Conservation (phyloP, 768 basidiomycete species). For the Mycena filopes region DNA sequence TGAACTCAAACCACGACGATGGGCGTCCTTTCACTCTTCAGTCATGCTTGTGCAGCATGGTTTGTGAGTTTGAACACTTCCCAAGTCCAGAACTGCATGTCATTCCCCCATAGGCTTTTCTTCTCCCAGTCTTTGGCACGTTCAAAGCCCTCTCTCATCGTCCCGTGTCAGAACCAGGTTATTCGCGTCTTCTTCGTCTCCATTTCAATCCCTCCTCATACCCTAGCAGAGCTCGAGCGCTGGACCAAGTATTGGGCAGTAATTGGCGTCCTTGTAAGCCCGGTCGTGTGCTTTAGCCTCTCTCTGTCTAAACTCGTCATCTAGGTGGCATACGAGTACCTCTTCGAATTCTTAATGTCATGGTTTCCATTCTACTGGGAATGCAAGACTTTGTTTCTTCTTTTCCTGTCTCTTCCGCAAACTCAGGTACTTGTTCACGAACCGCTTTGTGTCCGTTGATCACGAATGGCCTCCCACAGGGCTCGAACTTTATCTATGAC, state of each 20-base stretch:
- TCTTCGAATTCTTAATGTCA: slow-evolving; percentile 68
- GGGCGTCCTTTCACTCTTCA: no score
- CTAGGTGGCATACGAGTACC: slow-evolving; percentile 71
- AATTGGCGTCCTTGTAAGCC: slow-evolving; percentile 9
- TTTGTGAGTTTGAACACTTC: no score
- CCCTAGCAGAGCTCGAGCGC: slow-evolving; percentile 50
- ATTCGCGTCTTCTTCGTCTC: neutral
- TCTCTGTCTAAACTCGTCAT: slow-evolving; percentile 16
- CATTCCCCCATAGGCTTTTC: slow-evolving; percentile 62
- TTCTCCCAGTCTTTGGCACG: slow-evolving; percentile 72
- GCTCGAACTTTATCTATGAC: slow-evolving; percentile 73
- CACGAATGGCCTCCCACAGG: slow-evolving; percentile 53
- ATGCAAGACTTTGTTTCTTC: slow-evolving; percentile 70
- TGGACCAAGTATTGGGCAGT: slow-evolving; percentile 52
- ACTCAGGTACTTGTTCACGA: slow-evolving; percentile 61
- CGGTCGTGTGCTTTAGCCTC: no score
- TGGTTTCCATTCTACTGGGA: slow-evolving; percentile 82
- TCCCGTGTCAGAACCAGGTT: slow-evolving; percentile 55
- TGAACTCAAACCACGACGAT: no score
- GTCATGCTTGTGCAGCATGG: no score
- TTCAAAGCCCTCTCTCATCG: slow-evolving; percentile 72
- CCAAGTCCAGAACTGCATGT: no score
- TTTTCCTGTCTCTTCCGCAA: slow-evolving; percentile 77
- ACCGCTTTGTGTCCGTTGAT: slow-evolving; percentile 3
- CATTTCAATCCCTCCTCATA: neutral